Evolutionary conservation across 805 yeast genomes (phyloP).

Genomic region (Priceomyces castillae): DNA sequence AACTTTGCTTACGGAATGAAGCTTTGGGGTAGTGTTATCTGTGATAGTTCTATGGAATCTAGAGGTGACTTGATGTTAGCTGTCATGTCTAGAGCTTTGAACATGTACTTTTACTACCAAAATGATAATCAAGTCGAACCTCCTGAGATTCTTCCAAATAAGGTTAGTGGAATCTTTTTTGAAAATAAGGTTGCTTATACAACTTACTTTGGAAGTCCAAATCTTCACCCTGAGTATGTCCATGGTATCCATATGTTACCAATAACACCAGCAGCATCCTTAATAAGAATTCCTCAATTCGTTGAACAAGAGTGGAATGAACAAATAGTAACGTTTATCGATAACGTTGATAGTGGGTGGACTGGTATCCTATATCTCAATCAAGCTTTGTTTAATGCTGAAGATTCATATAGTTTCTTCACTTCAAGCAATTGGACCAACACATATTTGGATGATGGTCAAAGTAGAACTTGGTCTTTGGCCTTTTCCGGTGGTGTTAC

Average conservation of each 20-base stretch:
- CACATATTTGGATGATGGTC: slow-evolving; percentile 55
- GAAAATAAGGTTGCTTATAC: slow-evolving; percentile 73
- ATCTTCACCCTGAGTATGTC: slow-evolving; percentile 49
- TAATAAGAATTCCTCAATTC: slow-evolving; percentile 51
- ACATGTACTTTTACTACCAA: slow-evolving; percentile 50
- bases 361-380: slow-evolving; percentile 70
- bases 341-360: slow-evolving; percentile 61
- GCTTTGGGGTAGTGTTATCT: slow-evolving; percentile 62
- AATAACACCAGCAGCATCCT: slow-evolving; percentile 65
- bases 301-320: slow-evolving; percentile 63
- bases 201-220: slow-evolving; percentile 62
- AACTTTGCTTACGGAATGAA: slow-evolving; percentile 68
- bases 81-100: slow-evolving; percentile 53
- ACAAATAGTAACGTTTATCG: slow-evolving; percentile 44
- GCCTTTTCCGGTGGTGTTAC: slow-evolving; percentile 56
- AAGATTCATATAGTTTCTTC: slow-evolving; percentile 60
- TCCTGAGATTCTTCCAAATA: slow-evolving; percentile 50
- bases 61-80: slow-evolving; percentile 64
- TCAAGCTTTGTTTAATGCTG: slow-evolving; percentile 71
- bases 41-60: slow-evolving; percentile 52
- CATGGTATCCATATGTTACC: slow-evolving; percentile 82
- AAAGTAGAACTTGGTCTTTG: slow-evolving; percentile 60
- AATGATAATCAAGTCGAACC: slow-evolving; percentile 57
- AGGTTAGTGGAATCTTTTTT: slow-evolving; percentile 68
- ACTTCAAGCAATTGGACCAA: slow-evolving; percentile 19